Conservation (phyloP, 129 eudicot genomes). For the Erigeron canadensis region DNA sequence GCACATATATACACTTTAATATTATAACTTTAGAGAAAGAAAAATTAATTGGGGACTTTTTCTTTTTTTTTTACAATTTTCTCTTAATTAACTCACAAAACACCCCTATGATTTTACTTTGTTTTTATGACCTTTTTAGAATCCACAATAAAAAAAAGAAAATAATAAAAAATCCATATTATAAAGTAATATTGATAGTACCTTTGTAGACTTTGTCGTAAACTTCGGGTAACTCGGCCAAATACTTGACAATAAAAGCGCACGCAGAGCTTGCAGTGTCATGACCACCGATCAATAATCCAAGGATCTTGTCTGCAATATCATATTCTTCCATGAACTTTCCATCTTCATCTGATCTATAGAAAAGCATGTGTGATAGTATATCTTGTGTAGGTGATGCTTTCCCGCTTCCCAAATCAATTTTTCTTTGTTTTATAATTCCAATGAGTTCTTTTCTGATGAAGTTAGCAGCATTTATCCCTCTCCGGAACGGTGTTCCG, state of each 20-base stretch:
- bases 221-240: not conserved
- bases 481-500: conserved; percentile 43
- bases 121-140: too few species aligned
- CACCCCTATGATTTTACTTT: too few species aligned
- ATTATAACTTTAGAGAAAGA: too few species aligned
- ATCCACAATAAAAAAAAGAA: too few species aligned
- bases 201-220: not conserved
- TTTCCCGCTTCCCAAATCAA: conserved; percentile 41
- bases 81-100: too few species aligned
- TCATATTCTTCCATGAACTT: conserved; percentile 38
- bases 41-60: too few species aligned
- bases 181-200: too few species aligned
- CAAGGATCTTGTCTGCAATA: conserved; percentile 40
- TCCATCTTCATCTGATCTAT: conserved; percentile 33
- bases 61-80: too few species aligned
- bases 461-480: conserved; percentile 39
- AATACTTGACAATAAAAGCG: not conserved
- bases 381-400: conserved; percentile 47
- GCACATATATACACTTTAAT: too few species aligned
- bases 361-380: conserved; percentile 49
- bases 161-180: too few species aligned
- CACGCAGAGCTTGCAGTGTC: conserved; percentile 35
- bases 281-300: conserved; percentile 41
- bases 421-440: conserved; percentile 40
- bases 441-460: conserved; percentile 35